Evolutionary conservation across 768 basidiomycete species (phyloP).

Genomic region (Hydnum rufescens): DNA sequence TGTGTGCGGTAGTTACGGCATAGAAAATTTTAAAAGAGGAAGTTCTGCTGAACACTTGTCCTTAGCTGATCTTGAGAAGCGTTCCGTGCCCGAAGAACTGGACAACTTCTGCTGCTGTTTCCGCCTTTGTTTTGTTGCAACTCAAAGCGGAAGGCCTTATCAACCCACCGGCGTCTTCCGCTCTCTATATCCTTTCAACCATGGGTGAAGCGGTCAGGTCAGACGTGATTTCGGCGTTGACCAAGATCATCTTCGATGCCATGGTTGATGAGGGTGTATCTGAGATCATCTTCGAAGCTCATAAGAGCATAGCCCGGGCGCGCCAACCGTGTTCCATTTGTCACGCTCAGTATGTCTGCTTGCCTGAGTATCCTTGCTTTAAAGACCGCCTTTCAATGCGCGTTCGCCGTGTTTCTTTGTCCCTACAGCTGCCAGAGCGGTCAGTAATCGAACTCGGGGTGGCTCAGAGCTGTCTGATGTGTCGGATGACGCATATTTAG

Average conservation of each 20-base stretch:
- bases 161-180: background rate
- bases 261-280: background rate
- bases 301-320: background rate
- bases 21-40: too few species aligned
- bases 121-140: too few species aligned
- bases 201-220: background rate
- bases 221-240: background rate
- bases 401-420: background rate
- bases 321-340: background rate
- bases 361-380: background rate
- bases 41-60: too few species aligned
- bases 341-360: background rate
- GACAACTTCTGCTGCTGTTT: too few species aligned
- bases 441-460: background rate
- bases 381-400: background rate
- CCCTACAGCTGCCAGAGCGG: constrained; percentile 1
- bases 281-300: background rate
- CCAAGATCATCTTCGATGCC: background rate
- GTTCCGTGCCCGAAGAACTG: too few species aligned
- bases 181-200: background rate
- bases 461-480: background rate
- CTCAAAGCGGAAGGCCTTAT: too few species aligned
- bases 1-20: too few species aligned
- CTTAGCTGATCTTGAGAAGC: too few species aligned
- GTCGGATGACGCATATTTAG: background rate